These are phyloP conservation scores for Metschnikowia proteae DNA, from an alignment of 805 yeast species.

Conservation along the genomic window DNA sequence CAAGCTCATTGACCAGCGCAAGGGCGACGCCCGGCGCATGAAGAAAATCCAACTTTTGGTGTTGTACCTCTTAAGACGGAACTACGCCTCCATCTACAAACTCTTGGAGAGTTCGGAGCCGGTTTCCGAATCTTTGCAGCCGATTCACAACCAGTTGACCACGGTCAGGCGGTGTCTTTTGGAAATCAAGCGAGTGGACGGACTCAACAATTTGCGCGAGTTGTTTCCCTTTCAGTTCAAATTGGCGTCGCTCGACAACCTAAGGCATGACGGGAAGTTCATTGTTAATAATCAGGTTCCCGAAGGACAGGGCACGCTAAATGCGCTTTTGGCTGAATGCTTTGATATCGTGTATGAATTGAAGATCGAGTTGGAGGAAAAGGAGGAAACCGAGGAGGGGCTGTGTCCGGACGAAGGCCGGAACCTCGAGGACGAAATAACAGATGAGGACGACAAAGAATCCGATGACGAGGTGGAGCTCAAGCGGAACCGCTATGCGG, in stretches of 20 bases:
- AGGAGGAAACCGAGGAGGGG: slow-evolving; percentile 31
- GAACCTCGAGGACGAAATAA: slow-evolving; percentile 7
- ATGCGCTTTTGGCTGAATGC: slow-evolving; percentile 87
- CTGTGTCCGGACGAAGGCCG: slow-evolving; percentile 5
- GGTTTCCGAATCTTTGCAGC: slow-evolving; percentile 88
- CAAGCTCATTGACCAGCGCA: slow-evolving; percentile 16
- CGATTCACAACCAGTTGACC: slow-evolving; percentile 86
- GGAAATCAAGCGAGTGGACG: slow-evolving; percentile 91
- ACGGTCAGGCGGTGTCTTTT: slow-evolving; percentile 88
- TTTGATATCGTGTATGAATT: slow-evolving; percentile 91
- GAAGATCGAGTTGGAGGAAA: slow-evolving; percentile 76
- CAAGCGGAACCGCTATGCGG: slow-evolving; percentile 39
- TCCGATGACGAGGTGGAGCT: slow-evolving; percentile 45
- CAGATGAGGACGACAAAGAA: slow-evolving; percentile 24
- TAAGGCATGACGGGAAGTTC: slow-evolving; percentile 88
- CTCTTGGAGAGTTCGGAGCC: slow-evolving; percentile 91
- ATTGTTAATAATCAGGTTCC: slow-evolving; percentile 86
- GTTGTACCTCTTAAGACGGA: slow-evolving; percentile 78
- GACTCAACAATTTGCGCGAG: slow-evolving; percentile 81
- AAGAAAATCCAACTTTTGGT: slow-evolving; percentile 45
- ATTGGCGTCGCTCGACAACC: slow-evolving; percentile 81
- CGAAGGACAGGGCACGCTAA: slow-evolving; percentile 96
- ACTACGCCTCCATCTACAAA: slow-evolving; percentile 87
- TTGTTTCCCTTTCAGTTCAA: slow-evolving; percentile 95
- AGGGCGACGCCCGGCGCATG: slow-evolving; percentile 14